phyloP scores from a whole-genome alignment of 805 yeast species.

The Barnettozyma pratensis region DNA sequence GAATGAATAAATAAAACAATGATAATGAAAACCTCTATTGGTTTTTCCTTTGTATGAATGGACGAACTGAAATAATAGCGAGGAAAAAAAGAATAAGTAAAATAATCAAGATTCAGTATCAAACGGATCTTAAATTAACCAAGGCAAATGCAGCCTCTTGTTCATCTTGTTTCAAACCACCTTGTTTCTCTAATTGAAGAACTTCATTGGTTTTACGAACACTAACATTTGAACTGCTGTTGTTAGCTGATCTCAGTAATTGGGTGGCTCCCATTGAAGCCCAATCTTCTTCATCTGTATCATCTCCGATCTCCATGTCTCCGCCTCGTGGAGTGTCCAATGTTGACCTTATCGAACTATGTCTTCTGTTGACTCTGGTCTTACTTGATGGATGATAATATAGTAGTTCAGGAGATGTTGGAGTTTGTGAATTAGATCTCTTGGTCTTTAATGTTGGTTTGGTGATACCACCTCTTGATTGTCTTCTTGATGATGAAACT shows the following conservation, averaged over 20 bases:
- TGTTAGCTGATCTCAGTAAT: constrained; percentile 35
- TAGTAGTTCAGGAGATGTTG: constrained; percentile 29
- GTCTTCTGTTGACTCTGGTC: constrained; percentile 19
- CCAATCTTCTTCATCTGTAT: constrained; percentile 99
- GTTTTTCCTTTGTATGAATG: neutral
- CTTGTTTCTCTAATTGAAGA: constrained; percentile 9
- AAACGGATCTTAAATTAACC: constrained; percentile 44
- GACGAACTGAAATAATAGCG: neutral
- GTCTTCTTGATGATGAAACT: constrained; percentile 14
- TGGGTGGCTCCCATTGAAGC: constrained; percentile 77
- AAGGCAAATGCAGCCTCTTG: constrained; percentile 63
- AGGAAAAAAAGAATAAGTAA: neutral
- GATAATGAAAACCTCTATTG: too few species aligned
- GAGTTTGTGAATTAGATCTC: constrained; percentile 32
- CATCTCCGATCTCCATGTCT: constrained; percentile 26
- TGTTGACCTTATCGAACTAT: constrained; percentile 36
- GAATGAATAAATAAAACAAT: too few species aligned
- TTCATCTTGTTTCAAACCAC: constrained; percentile 25
- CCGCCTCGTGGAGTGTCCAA: constrained; percentile 26
- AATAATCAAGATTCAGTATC: neutral
- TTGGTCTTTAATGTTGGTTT: constrained; percentile 21
- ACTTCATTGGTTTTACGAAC: constrained; percentile 7
- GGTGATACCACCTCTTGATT: constrained; percentile 19
- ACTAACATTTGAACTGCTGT: constrained; percentile 2
- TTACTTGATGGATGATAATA: constrained; percentile 11